Base-by-base conservation (phyloP, 148 eudicot genomes). In the Bassia scoparia region DNA sequence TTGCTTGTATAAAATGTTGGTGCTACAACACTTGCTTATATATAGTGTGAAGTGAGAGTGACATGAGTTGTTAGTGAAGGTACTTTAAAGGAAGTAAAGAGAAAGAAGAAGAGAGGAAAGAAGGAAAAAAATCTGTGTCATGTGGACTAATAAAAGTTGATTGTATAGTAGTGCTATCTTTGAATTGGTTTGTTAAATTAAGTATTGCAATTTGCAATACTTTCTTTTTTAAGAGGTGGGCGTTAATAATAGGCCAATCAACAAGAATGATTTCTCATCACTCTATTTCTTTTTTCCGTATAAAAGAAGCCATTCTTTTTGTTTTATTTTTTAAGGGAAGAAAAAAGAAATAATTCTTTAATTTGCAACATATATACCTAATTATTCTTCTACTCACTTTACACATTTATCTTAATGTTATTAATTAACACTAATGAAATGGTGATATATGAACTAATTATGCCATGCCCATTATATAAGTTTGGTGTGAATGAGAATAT, bases 21-120 rank as follows among this genome's bases (percentile, higher is more conserved):
- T 64, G 56, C 3, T 24, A 49, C n/a, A n/a, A n/a, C n/a, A n/a
- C n/a, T n/a, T 27, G 27, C 15, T 18, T 59, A 55, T 63, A 72
- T 72, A 67, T 74, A 62, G 50, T 34, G 17, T 10, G 52, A 7
- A 20, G 27, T 55, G 38, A 44, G 68, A 50, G 41, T 68, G 37
- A 38, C 29, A 3, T 46, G 26, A 29, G 54, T 75, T 59, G 41
- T 67, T 41, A 29, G 3, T 46, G 38, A 61, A 74, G 54, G 23
- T 55, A 56, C 70, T 70, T 75, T 79, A 46, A 34, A 43, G 44
- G 61, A 61, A 65, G n/a, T 49, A 64, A 70, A 75, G 50, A 35
- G 31, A 70, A 48, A 30, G 49, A 70, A 74, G 29, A 24, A 31
- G 61, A 23, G 33, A 6, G 55, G 29, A 12, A 54, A 7, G 18